These are phyloP conservation scores for Pythium pyrilobum DNA, from an alignment of 352 stramenopile species.

Conservation along the genomic window DNA sequence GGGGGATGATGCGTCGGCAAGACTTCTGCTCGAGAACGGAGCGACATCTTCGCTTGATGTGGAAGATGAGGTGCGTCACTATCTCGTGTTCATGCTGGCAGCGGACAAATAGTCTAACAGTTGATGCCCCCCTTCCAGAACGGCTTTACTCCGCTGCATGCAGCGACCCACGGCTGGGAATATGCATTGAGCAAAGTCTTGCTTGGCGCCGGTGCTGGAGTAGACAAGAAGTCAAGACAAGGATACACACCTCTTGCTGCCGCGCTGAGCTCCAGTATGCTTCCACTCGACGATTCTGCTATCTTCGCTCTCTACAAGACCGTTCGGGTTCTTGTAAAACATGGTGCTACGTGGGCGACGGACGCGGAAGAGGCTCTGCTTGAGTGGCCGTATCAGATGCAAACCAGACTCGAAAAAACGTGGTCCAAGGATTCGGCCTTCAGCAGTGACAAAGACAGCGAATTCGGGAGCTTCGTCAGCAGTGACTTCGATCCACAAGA, in stretches of 20 bases:
- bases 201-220: neutral
- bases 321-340: neutral
- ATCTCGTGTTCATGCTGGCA: neutral
- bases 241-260: neutral
- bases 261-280: neutral
- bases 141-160: neutral
- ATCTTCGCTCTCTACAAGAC: neutral
- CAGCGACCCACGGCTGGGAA: neutral
- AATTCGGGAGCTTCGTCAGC: neutral
- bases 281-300: neutral
- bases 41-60: neutral
- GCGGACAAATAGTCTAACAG: neutral
- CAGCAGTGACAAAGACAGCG: constrained; percentile 4
- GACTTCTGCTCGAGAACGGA: neutral
- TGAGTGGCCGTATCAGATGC: neutral
- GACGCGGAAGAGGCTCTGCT: neutral
- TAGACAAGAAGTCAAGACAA: neutral
- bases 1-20: neutral
- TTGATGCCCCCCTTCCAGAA: neutral
- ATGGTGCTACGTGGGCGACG: neutral
- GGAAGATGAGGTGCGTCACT: neutral
- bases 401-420: neutral
- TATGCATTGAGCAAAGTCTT: neutral
- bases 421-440: constrained; percentile 9
- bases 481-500: neutral